These are phyloP conservation scores for Prunus padus DNA, from an alignment of 306 rosid genomes.

Conservation along the genomic window DNA sequence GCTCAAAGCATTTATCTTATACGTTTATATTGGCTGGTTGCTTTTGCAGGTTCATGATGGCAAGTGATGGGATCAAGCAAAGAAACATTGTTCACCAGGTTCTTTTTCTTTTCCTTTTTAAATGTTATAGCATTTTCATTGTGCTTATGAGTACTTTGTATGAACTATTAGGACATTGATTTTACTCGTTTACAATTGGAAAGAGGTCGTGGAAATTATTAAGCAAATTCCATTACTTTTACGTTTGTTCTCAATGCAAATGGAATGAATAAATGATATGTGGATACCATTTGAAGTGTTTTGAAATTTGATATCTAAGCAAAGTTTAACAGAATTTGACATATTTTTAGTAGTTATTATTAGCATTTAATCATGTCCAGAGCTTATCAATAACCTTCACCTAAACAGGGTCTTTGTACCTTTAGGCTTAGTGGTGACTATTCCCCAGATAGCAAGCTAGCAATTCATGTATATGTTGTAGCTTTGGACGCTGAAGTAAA, in stretches of 20 bases:
- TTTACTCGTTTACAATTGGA: constrained; percentile 1
- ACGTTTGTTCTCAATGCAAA: neutral
- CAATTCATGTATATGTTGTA: neutral
- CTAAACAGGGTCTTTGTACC: neutral
- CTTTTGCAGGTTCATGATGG: constrained; percentile 83
- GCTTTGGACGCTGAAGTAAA: neutral
- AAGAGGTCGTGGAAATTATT: neutral
- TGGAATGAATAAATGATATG: neutral
- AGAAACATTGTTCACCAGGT: constrained; percentile 72
- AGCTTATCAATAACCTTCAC: neutral
- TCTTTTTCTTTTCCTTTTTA: constrained; percentile 14
- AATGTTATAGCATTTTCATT: neutral
- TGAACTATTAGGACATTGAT: neutral
- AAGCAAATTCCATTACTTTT: neutral
- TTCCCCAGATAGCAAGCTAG: neutral
- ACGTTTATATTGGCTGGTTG: constrained; percentile 23
- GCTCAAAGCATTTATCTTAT: constrained; percentile 29
- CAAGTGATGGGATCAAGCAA: constrained; percentile 92
- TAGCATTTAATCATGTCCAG: neutral
- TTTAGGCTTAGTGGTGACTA: neutral
- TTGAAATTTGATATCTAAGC: neutral
- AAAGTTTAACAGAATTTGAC: neutral
- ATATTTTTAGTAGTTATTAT: neutral
- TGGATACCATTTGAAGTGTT: neutral
- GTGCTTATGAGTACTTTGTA: neutral